Evolutionary conservation across 2,329 filamentous ascomycete species (phyloP).

Genomic region (Huntiella savannae): DNA sequence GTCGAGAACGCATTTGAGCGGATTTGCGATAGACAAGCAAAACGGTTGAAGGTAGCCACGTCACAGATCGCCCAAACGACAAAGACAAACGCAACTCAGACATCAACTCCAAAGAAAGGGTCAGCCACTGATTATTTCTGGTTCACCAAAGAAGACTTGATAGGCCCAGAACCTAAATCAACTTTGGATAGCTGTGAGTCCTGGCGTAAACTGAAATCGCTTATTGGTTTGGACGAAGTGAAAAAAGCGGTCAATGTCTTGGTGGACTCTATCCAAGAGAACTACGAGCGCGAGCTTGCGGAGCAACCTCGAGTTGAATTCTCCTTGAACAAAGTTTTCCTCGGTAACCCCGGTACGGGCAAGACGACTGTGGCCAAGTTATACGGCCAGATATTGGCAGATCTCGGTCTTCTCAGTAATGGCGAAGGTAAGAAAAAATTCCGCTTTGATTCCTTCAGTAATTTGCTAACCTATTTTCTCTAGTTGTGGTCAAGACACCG

Average conservation of each 20-base stretch:
- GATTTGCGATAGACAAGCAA: slow-evolving; percentile 39
- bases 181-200: slow-evolving; percentile 32
- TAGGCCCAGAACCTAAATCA: slow-evolving; percentile 45
- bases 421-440: slow-evolving; percentile 35
- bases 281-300: slow-evolving; percentile 45
- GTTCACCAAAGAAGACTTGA: slow-evolving; percentile 43
- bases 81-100: not conserved
- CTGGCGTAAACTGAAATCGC: slow-evolving; percentile 35
- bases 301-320: slow-evolving; percentile 41
- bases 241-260: slow-evolving; percentile 41
- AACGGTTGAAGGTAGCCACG: slow-evolving; percentile 28
- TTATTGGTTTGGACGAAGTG: slow-evolving; percentile 42
- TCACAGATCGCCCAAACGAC: slow-evolving; percentile 8
- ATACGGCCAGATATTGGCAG: slow-evolving; percentile 48
- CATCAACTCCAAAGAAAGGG: not conserved
- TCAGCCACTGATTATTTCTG: slow-evolving; percentile 19
- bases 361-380: slow-evolving; percentile 60
- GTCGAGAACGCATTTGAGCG: slow-evolving; percentile 40
- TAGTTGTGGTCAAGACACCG: slow-evolving; percentile 51
- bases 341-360: slow-evolving; percentile 55
- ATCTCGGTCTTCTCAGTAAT: slow-evolving; percentile 47
- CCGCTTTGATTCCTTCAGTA: not conserved
- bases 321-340: slow-evolving; percentile 48
- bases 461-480: not conserved
- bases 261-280: slow-evolving; percentile 40